Percentiles rank a stretch among this genome's conserved stretches.
Conservation (phyloP, 2,329 filamentous ascomycete genomes). For the Pseudogymnoascus sp. region DNA sequence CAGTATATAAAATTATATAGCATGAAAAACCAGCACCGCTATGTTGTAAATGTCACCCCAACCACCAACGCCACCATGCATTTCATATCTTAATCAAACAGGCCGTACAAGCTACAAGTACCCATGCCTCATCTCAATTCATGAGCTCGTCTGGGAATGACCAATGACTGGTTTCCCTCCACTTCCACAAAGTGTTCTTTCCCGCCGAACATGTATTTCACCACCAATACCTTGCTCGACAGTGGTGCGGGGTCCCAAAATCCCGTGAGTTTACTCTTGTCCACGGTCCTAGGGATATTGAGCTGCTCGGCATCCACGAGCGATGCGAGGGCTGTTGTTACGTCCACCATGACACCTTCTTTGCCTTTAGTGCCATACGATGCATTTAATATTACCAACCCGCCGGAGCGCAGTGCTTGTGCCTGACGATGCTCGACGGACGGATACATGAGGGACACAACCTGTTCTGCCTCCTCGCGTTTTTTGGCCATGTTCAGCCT, state of each 20-base stretch:
- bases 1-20: not conserved
- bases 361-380: conserved; percentile 30
- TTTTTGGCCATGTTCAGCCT: conserved; percentile 31
- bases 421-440: conserved; percentile 33
- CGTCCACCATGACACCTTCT: conserved; percentile 28
- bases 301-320: conserved; percentile 36
- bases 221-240: conserved; percentile 32
- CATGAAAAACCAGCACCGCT: not conserved
- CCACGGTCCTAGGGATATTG: conserved; percentile 28
- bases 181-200: conserved; percentile 33
- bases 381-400: conserved; percentile 34
- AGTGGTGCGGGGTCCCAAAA: conserved; percentile 38
- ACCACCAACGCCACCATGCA: not conserved
- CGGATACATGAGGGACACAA: conserved; percentile 34
- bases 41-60: not conserved
- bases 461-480: conserved; percentile 31
- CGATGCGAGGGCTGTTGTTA: conserved; percentile 37
- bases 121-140: not conserved
- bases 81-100: conserved; percentile 4
- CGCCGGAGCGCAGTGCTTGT: conserved; percentile 29
- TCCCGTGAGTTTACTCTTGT: conserved; percentile 36
- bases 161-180: conserved; percentile 30
- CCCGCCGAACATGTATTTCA: conserved; percentile 36
- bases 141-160: conserved; percentile 34
- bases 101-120: not conserved